Evolutionary conservation across 805 yeast genomes (phyloP), one percentile per base, ranked within the genome.

Genomic region (Wickerhamomyces rabaulensis): DNA sequence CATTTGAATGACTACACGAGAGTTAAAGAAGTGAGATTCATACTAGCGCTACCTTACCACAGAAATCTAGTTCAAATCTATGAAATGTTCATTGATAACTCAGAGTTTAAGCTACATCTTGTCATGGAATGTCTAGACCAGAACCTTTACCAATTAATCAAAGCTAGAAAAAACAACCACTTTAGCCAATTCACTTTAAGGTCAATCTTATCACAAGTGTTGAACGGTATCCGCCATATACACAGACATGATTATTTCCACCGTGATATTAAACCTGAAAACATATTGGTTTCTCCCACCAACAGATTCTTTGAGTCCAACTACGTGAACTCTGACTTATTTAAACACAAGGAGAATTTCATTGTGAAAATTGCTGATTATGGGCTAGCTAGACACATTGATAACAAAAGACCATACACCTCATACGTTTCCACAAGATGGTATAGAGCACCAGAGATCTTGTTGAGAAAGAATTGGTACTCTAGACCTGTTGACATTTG

Each of bases 231-330:
- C 25, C 76, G 80, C 47, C 97, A 92, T 63, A 89, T 92, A 46
- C 99, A 88, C 58, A 62, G 65, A 23, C 68, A 73, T 55, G 76
- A 77, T 10, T 87, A 74, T 58, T 83, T 83, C 58, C 98, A 92
- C 63, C 76, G 99, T 47, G 99, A 92, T 69, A 75, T 92, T 42
- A 92, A 92, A 65, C 98, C 99, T 0, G 97, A 92, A 59, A 92
- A 92, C 64, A 84, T 92, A 22, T 74, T 92, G 54, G 79, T 91
- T 5, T 72, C 82, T 33, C 79, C 82, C 20, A 66, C 84, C 6
- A 64, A 67, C 36, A 73, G 73, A 42, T 84, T 75, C 57, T 84
- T 76, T 61, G 64, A 66, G 62, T 62, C 68, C 52, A 54, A 57
- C 10, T 63, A 64, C 52, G 43, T 64, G 15, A 21, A 38, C 19